Conservation (phyloP, 164 flowering plant species). For the Euptelea pleiosperma region DNA sequence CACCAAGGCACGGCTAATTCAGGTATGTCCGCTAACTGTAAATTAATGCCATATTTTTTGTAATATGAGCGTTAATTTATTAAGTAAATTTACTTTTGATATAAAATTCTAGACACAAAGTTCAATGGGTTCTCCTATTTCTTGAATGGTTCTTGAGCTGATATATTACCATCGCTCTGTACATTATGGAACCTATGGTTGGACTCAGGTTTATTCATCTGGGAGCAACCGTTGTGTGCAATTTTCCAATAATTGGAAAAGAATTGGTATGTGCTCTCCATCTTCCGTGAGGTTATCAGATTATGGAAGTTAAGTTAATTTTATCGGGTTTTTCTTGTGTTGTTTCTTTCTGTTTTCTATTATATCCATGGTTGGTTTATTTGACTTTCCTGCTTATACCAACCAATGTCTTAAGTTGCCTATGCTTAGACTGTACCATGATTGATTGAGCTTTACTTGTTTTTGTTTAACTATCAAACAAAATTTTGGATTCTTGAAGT, state of each 20-base stretch:
- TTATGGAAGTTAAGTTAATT: background rate
- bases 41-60: too few relatives aligned
- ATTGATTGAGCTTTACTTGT: too few relatives aligned
- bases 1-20: conserved; percentile 52
- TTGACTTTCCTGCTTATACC: too few relatives aligned
- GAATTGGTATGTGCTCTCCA: conserved; percentile 53
- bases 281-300: background rate
- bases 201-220: conserved; percentile 59
- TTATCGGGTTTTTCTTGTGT: background rate
- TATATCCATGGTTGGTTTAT: too few relatives aligned
- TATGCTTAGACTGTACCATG: too few relatives aligned
- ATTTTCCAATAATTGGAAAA: conserved; percentile 60
- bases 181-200: background rate
- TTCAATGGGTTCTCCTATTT: background rate
- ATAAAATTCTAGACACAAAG: too few relatives aligned
- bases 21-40: conserved; percentile 37
- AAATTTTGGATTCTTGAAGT: too few relatives aligned
- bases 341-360: background rate
- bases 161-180: background rate
- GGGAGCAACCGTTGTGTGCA: conserved; percentile 69
- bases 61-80: too few relatives aligned
- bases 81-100: too few relatives aligned
- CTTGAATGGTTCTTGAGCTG: background rate
- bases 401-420: too few relatives aligned
- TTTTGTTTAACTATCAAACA: too few relatives aligned